These are phyloP conservation scores for Arbutus unedo DNA, from an alignment of 148 eudicot species.

Conservation along the genomic window DNA sequence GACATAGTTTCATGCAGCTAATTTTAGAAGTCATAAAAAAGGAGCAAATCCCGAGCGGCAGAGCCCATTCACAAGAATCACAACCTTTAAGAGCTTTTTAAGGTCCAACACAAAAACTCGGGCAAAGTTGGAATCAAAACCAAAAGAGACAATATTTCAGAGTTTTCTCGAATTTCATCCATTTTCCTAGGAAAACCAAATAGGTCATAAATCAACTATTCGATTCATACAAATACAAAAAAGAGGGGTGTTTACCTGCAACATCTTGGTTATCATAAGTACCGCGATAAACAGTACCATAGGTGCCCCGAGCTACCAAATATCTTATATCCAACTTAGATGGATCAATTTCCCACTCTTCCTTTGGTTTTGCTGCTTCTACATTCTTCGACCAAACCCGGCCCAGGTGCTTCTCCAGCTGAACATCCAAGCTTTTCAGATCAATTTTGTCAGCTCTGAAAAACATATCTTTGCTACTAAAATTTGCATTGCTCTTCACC, in stretches of 20 bases:
- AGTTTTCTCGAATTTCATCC: not conserved
- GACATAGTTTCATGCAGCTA: not conserved
- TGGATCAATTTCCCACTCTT: constrained; percentile 84
- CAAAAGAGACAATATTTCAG: not conserved
- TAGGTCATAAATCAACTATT: not conserved
- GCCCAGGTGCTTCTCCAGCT: constrained; percentile 57
- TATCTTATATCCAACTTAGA: constrained; percentile 62
- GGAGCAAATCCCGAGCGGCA: not conserved
- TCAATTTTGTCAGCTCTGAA: constrained; percentile 82
- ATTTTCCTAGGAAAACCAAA: not conserved
- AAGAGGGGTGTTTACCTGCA: constrained; percentile 54
- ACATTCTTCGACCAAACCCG: constrained; percentile 53
- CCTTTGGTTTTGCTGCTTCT: constrained; percentile 34
- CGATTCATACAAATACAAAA: not conserved
- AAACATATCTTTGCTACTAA: constrained; percentile 34
- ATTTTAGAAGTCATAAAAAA: not conserved
- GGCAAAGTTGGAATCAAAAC: not conserved
- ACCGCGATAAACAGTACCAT: constrained; percentile 72
- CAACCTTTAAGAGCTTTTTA: not conserved
- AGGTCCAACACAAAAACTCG: not conserved
- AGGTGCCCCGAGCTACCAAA: constrained; percentile 78
- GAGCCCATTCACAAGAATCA: not conserved
- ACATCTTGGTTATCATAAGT: constrained; percentile 75
- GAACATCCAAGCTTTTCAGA: constrained; percentile 72
- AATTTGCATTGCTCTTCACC: constrained; percentile 29